These are phyloP conservation scores for Coniella vitis DNA, from an alignment of 2,329 filamentous ascomycete genomes.

Conservation along the genomic window DNA sequence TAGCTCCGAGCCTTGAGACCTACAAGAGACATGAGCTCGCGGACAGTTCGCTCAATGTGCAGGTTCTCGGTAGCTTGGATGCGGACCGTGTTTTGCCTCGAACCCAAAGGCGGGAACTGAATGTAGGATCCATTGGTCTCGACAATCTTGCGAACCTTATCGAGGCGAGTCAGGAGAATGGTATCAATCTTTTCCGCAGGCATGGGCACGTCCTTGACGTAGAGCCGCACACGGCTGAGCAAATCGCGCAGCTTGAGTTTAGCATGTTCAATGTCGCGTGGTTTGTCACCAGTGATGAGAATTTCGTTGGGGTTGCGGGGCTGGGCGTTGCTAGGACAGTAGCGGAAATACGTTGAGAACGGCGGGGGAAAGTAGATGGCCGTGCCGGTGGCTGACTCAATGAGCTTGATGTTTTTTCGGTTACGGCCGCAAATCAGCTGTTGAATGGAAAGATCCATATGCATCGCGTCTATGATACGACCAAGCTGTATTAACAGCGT, in stretches of 20 bases:
- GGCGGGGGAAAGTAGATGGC: slow-evolving; percentile 97
- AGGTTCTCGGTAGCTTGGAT: slow-evolving; percentile 91
- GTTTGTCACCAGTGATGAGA: slow-evolving; percentile 86
- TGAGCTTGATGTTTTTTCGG: slow-evolving; percentile 94
- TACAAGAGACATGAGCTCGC: slow-evolving; percentile 92
- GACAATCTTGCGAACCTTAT: slow-evolving; percentile 97
- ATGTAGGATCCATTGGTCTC: slow-evolving; percentile 95
- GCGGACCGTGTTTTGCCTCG: slow-evolving; percentile 74
- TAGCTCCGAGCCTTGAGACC: slow-evolving; percentile 32
- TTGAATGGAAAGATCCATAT: slow-evolving; percentile 80
- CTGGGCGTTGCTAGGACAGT: slow-evolving; percentile 73
- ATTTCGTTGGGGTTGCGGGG: slow-evolving; percentile 83
- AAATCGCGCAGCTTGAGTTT: slow-evolving; percentile 89
- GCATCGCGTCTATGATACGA: slow-evolving; percentile 69
- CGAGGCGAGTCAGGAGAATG: slow-evolving; percentile 81
- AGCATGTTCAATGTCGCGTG: slow-evolving; percentile 76
- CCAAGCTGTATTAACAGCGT: slow-evolving; percentile 48
- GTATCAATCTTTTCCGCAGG: slow-evolving; percentile 91
- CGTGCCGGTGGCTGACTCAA: slow-evolving; percentile 90
- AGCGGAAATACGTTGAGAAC: slow-evolving; percentile 87
- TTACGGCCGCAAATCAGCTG: slow-evolving; percentile 89
- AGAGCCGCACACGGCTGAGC: slow-evolving; percentile 71
- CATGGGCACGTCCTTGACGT: slow-evolving; percentile 86
- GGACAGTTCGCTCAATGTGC: slow-evolving; percentile 88
- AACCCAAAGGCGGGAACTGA: slow-evolving; percentile 80